Evolutionary conservation across 2,329 filamentous ascomycete species (phyloP), one percentile per base, ranked within the genome.

Genomic region (Chrysosporium queenslandicum): DNA sequence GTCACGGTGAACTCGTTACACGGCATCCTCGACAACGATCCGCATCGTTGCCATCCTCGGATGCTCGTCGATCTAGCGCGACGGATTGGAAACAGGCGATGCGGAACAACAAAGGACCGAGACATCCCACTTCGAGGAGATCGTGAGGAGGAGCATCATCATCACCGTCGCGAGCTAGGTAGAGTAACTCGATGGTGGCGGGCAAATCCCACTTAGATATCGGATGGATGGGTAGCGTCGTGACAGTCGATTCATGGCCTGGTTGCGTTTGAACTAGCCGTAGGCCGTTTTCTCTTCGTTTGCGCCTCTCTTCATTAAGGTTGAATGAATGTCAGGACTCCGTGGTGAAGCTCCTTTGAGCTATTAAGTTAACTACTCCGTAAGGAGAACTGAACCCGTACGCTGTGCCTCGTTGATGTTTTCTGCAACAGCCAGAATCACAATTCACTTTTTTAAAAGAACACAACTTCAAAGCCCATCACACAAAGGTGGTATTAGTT

Each of bases 401-500:
- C 34, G 2, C 39, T 41, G 47, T 49, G 34, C 21, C 42, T n/a
- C 20, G 29, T 52, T 25, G 34, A 34, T 23, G 40, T 46, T 21
- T 29, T 41, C 42, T 16, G 23, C 40, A 14, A 40, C 41, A 41
- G 50, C 42, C 50, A 32, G 23, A 45, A 52, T 52, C 25, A 11
- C 40, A 52, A 46, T 39, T 16, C 11, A 25, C n/a, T 18, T 34
- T 39, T 27, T 27, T n/a, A n/a, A 41, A 9, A 29, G 3, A 30
- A 34, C 27, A 29, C 27, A 29, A 29, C 37, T n/a, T n/a, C n/a
- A n/a, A n/a, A 36, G 36, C 47, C 40, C 40, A 46, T 34, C 30
- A 41, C 46, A 29, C 5, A 29, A 36, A 56, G 29, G 47, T 46
- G 52, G 40, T 54, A 49, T 20, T 52, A 41, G 29, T 21, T 12